These are phyloP conservation scores for Ostreobium quekettii DNA, from an alignment of 139 green algal genomes.

Conservation along the genomic window DNA sequence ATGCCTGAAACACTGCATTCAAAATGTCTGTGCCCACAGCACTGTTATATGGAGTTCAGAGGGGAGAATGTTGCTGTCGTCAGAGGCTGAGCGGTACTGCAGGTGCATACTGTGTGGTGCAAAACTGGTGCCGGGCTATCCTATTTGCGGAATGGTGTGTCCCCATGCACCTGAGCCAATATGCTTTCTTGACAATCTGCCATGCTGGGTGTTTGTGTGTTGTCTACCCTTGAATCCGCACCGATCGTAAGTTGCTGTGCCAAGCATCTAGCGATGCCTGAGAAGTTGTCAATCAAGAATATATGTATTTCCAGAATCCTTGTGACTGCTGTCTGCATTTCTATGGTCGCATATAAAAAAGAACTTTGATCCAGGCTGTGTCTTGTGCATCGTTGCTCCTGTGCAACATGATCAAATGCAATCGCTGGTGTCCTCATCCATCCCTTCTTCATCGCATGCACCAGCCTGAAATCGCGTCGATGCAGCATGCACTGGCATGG, in stretches of 20 bases:
- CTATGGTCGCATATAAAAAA: neutral
- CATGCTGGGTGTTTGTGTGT: no score
- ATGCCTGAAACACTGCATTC: neutral
- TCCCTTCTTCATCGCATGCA: no score
- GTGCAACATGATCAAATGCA: no score
- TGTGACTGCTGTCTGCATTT: neutral
- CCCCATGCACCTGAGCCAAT: no score
- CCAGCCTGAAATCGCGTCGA: no score
- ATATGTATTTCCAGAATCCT: constrained; percentile 1
- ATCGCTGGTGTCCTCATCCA: no score
- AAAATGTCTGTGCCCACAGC: neutral
- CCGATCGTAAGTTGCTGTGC: neutral
- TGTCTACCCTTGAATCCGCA: neutral
- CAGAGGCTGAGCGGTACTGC: neutral
- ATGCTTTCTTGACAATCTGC: no score
- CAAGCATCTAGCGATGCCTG: neutral
- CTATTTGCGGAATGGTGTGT: no score
- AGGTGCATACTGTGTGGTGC: neutral
- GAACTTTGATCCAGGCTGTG: neutral
- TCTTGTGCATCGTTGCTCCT: neutral
- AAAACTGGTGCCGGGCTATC: no score
- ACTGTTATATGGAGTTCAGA: neutral
- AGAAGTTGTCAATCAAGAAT: neutral
- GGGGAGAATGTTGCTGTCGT: neutral
- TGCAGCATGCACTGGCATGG: no score